A percentile compares a stretch with the other conserved stretches of the same genome.
These are phyloP conservation scores for Colletotrichum ledebouriae DNA, from an alignment of 2,329 filamentous ascomycete genomes.

Conservation along the genomic window DNA sequence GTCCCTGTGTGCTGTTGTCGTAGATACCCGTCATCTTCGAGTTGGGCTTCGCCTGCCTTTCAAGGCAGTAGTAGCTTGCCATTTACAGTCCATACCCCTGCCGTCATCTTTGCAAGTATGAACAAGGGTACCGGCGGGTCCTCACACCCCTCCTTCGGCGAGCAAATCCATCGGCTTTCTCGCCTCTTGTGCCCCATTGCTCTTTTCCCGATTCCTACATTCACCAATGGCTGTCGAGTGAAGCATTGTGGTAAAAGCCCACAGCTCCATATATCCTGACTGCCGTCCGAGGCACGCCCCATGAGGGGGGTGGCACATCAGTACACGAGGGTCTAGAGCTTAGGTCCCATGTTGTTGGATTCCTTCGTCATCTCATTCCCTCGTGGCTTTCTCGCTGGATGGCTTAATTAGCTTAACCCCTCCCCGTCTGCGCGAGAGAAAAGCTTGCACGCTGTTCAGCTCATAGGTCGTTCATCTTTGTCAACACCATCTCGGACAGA, in stretches of 20 bases:
- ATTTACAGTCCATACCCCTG: conserved; percentile 25
- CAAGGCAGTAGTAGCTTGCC: conserved; percentile 23
- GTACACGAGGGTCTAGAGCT: conserved; percentile 31
- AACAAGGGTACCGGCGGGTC: conserved; percentile 17
- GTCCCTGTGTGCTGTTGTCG: conserved; percentile 8
- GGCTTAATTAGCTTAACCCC: conserved; percentile 16
- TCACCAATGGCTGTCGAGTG: conserved; percentile 28
- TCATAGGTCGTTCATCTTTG: conserved; percentile 13
- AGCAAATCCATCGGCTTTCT: conserved; percentile 21
- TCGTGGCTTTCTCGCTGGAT: background rate
- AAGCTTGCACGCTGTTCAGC: conserved; percentile 13
- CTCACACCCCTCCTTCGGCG: conserved; percentile 26
- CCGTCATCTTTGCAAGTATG: conserved; percentile 31
- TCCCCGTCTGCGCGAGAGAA: background rate
- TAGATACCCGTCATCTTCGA: background rate
- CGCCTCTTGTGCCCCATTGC: conserved; percentile 29
- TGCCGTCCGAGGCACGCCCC: conserved; percentile 33
- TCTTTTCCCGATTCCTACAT: conserved; percentile 21
- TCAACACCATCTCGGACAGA: conserved; percentile 34
- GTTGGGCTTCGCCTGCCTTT: conserved; percentile 19
- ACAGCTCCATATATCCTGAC: conserved; percentile 24
- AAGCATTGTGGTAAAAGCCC: conserved; percentile 13
- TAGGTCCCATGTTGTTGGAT: conserved; percentile 31
- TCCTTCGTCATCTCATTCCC: conserved; percentile 23
- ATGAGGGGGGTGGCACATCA: conserved; percentile 23